A percentile compares a stretch with the other conserved stretches of the same genome.
phyloP scores from a whole-genome alignment of 345 rosid genomes.

The Ricinus communis region DNA sequence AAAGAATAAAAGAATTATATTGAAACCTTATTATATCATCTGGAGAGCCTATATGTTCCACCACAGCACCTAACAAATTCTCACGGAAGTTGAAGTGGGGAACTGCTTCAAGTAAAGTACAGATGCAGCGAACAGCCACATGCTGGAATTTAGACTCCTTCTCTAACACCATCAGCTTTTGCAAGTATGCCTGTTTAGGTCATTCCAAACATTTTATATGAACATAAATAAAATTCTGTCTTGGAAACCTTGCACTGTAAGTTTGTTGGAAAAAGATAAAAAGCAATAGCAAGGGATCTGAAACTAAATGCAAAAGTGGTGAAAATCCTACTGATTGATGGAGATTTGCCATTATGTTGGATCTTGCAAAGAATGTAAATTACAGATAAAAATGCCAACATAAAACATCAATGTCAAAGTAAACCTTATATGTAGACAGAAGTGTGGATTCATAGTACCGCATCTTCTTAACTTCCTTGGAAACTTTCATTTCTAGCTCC shows the following conservation, averaged over 20 bases:
- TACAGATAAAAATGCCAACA: too few species aligned
- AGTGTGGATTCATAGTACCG: constrained; percentile 83
- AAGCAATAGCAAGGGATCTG: background rate
- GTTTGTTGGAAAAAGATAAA: background rate
- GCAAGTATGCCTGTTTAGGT: constrained; percentile 69
- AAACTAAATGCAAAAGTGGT: background rate
- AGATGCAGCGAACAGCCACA: constrained; percentile 70
- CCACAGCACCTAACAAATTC: constrained; percentile 65
- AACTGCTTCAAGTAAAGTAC: constrained; percentile 74
- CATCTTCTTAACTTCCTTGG: constrained; percentile 90
- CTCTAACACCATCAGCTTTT: constrained; percentile 57
- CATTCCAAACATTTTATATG: constrained; percentile 13
- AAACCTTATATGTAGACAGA: constrained; percentile 79
- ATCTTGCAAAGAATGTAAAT: too few species aligned
- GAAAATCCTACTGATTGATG: background rate
- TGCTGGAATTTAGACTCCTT: constrained; percentile 58
- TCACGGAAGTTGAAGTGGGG: constrained; percentile 92
- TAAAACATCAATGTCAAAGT: background rate
- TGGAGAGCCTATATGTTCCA: constrained; percentile 65
- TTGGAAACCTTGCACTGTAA: background rate
- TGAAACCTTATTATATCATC: constrained; percentile 80
- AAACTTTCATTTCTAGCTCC: constrained; percentile 95
- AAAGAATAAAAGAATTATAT: constrained; percentile 12
- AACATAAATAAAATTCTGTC: constrained; percentile 10
- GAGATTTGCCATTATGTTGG: too few species aligned